phyloP scores from a whole-genome alignment of 179 eudicot species.

The Patellifolia procumbens region DNA sequence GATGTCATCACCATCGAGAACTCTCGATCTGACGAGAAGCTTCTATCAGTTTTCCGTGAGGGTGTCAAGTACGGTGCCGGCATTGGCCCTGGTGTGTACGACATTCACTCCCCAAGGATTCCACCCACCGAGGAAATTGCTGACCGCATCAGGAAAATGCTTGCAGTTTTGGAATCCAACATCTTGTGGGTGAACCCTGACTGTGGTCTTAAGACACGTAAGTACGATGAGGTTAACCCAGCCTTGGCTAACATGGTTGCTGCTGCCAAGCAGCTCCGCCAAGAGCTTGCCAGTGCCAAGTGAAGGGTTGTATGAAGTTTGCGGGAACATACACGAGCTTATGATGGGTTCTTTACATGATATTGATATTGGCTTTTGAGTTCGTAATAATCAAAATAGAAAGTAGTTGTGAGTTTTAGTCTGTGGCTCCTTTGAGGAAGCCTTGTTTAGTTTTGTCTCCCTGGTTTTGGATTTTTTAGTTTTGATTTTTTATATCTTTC shows the following conservation, averaged over 20 bases:
- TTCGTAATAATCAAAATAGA: slow-evolving; percentile 32
- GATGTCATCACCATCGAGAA: slow-evolving; percentile 95
- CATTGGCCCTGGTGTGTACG: slow-evolving; percentile 90
- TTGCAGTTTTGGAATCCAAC: slow-evolving; percentile 83
- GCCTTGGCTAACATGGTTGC: slow-evolving; percentile 78
- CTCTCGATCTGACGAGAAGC: slow-evolving; percentile 90
- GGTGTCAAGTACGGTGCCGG: slow-evolving; percentile 94
- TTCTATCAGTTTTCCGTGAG: slow-evolving; percentile 84
- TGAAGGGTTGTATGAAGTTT: slow-evolving; percentile 29
- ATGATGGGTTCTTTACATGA: slow-evolving; percentile 24
- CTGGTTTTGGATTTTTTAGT: slow-evolving; percentile 24
- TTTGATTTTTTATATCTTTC: background rate
- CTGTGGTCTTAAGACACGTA: slow-evolving; percentile 98
- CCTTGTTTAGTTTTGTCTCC: slow-evolving; percentile 25
- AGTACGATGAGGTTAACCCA: slow-evolving; percentile 80
- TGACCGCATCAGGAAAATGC: slow-evolving; percentile 87
- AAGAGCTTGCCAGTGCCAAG: slow-evolving; percentile 84
- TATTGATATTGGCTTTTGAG: slow-evolving; percentile 28
- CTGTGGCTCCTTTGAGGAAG: slow-evolving; percentile 19
- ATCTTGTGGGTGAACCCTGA: slow-evolving; percentile 95
- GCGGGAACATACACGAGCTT: background rate
- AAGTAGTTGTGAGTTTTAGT: slow-evolving; percentile 27
- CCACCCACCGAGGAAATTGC: slow-evolving; percentile 83
- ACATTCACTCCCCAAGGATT: slow-evolving; percentile 91
- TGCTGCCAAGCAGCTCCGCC: slow-evolving; percentile 80